These are phyloP conservation scores for Iberis pinnata DNA, from an alignment of 345 rosid species.

Conservation along the genomic window DNA sequence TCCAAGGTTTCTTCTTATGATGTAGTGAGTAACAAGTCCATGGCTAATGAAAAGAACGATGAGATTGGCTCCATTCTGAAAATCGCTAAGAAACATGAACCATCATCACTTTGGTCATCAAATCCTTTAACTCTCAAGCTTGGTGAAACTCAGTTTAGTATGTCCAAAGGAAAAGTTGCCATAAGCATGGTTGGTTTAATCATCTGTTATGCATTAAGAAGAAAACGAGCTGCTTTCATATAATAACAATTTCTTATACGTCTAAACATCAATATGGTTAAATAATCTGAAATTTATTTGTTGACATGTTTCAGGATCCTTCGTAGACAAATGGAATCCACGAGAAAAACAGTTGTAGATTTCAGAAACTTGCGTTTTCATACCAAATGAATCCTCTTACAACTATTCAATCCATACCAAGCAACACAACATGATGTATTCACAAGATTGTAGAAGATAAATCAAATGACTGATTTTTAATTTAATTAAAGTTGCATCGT, in stretches of 20 bases:
- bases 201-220: conserved; percentile 38
- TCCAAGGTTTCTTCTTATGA: no score
- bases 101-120: conserved; percentile 50
- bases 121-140: conserved; percentile 47
- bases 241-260: conserved; percentile 37
- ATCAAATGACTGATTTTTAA: conserved; percentile 2
- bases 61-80: conserved; percentile 25
- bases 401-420: no score
- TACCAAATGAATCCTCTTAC: conserved; percentile 86
- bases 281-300: no score
- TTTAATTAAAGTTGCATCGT: not conserved
- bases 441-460: conserved; percentile 9
- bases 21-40: no score
- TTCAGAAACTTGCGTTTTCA: conserved; percentile 86
- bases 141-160: conserved; percentile 35
- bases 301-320: conserved; percentile 40
- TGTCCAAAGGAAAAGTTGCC: conserved; percentile 48
- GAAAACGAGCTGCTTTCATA: conserved; percentile 45
- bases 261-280: not conserved
- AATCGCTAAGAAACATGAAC: conserved; percentile 28
- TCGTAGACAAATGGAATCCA: conserved; percentile 33
- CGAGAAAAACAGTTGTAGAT: conserved; percentile 57
- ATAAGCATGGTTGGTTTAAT: conserved; percentile 53
- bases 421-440: not conserved
- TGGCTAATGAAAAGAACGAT: no score